phyloP scores from a whole-genome alignment of 495 filamentous ascomycete genomes.

The Penicillium robsamsonii region DNA sequence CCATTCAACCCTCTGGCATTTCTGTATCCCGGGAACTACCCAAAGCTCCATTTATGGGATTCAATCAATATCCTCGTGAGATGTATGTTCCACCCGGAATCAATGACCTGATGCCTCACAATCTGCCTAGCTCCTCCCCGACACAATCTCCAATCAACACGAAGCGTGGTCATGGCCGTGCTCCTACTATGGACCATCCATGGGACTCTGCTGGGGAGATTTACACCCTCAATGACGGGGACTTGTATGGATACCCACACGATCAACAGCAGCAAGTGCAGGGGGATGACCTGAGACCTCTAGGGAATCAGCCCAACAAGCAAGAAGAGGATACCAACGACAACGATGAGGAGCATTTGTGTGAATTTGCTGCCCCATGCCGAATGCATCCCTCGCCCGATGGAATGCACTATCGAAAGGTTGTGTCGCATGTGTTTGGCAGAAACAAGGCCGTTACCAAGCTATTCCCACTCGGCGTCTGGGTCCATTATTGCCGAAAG shows the following conservation, averaged over 20 bases:
- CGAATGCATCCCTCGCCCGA: constrained; percentile 18
- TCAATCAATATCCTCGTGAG: neutral
- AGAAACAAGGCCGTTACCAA: constrained; percentile 78
- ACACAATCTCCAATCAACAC: too few relatives aligned
- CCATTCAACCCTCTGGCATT: neutral
- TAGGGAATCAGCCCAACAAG: neutral
- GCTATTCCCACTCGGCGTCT: constrained; percentile 60
- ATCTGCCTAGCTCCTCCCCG: neutral
- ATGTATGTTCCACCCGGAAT: neutral
- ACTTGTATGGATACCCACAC: neutral
- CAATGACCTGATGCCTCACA: neutral
- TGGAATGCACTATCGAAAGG: constrained; percentile 55
- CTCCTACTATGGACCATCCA: neutral
- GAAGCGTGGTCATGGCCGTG: neutral
- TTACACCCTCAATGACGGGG: neutral
- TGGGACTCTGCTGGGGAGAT: neutral
- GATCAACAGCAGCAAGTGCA: neutral
- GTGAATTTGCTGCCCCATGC: constrained; percentile 25
- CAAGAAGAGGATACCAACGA: neutral
- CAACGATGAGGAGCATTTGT: neutral
- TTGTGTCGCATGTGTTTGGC: constrained; percentile 84
- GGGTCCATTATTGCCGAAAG: constrained; percentile 75
- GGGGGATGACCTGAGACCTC: neutral
- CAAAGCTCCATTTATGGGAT: neutral
- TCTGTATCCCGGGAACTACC: neutral